These are phyloP conservation scores for Blastocystis sp. DNA, from an alignment of 352 stramenopile genomes.

Conservation along the genomic window DNA sequence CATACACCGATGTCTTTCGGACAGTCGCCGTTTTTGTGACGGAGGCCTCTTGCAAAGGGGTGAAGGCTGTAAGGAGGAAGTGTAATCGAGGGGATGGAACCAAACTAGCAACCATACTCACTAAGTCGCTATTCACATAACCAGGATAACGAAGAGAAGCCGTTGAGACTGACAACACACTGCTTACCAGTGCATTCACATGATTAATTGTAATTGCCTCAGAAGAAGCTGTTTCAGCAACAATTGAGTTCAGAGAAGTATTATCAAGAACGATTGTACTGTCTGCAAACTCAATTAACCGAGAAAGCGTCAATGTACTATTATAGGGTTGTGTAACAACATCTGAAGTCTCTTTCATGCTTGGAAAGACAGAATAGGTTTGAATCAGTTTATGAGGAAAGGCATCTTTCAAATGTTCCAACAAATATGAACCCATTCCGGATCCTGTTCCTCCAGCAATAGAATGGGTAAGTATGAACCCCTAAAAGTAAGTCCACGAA, in stretches of 20 bases:
- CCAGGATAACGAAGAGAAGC: slow-evolving; percentile 84
- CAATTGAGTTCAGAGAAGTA: slow-evolving; percentile 90
- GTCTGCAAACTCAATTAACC: slow-evolving; percentile 92
- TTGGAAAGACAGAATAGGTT: slow-evolving; percentile 82
- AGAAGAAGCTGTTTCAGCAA: slow-evolving; percentile 79
- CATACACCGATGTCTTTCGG: slow-evolving; percentile 94
- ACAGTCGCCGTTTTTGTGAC: slow-evolving; percentile 67
- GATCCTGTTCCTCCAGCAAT: slow-evolving; percentile 96
- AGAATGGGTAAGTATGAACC: slow-evolving; percentile 94
- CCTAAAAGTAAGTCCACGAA: slow-evolving; percentile 66
- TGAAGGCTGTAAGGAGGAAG: slow-evolving; percentile 99
- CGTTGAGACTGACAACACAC: slow-evolving; percentile 94
- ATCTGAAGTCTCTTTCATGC: slow-evolving; percentile 69
- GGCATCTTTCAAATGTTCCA: slow-evolving; percentile 96
- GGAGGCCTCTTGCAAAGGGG: slow-evolving; percentile 74
- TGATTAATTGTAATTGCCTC: slow-evolving; percentile 71
- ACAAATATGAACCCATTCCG: slow-evolving; percentile 95
- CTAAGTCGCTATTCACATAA: slow-evolving; percentile 99
- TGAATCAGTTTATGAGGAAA: slow-evolving; percentile 99
- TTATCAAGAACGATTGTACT: slow-evolving; percentile 98
- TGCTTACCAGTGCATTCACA: slow-evolving; percentile 90
- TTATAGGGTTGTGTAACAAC: slow-evolving; percentile 99
- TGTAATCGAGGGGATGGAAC: slow-evolving; percentile 97
- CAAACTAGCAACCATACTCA: slow-evolving; percentile 89
- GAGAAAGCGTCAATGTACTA: slow-evolving; percentile 95